These are phyloP conservation scores for Dendrobium nobile DNA, from an alignment of 106 monocot species.

Conservation along the genomic window DNA sequence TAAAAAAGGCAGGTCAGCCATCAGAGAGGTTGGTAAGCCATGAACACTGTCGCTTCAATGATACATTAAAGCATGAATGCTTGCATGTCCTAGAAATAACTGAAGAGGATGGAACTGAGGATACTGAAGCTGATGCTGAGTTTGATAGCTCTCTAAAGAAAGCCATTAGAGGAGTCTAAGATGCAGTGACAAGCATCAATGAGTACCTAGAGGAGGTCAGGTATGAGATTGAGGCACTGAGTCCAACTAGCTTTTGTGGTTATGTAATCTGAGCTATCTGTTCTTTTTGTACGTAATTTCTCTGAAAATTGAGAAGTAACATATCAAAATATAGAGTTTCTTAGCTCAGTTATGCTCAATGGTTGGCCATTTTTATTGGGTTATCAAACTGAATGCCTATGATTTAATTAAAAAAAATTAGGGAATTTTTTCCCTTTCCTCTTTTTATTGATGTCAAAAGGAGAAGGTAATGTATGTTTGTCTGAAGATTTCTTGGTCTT, in stretches of 20 bases:
- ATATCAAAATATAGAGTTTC: no score
- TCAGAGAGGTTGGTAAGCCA: conserved; percentile 79
- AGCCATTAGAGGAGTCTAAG: conserved; percentile 74
- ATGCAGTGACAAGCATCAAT: conserved; percentile 76
- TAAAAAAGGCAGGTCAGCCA: conserved; percentile 81
- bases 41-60: conserved; percentile 43
- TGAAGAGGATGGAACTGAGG: conserved; percentile 61
- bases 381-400: not conserved
- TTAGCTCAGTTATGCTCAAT: not conserved
- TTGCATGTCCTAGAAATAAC: conserved; percentile 66
- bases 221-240: conserved; percentile 87
- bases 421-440: no score
- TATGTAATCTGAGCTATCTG: no score
- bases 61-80: conserved; percentile 39
- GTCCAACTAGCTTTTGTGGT: conserved; percentile 24
- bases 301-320: no score
- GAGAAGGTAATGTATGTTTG: no score
- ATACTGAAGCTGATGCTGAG: conserved; percentile 85
- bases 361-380: not conserved
- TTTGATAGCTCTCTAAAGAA: conserved; percentile 71
- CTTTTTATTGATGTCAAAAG: no score
- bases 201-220: conserved; percentile 80
- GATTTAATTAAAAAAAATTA: no score
- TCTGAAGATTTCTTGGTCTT: no score
- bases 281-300: no score